Conservation (phyloP, 805 yeast genomes). For the Wickerhamiella nectarea region DNA sequence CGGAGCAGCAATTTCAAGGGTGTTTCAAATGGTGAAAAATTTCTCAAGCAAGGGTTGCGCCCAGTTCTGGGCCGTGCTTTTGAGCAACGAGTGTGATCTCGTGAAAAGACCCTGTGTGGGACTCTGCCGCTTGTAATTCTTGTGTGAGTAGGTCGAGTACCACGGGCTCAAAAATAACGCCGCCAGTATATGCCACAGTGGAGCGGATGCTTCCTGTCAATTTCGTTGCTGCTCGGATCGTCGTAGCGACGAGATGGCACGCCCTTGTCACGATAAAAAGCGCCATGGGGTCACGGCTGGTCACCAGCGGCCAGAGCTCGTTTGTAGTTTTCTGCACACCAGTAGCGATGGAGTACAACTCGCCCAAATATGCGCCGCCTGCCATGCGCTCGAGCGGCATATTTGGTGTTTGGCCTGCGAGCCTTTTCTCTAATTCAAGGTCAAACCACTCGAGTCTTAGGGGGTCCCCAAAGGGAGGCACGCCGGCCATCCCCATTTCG, state of each 20-base stretch:
- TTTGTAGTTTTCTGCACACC: background rate
- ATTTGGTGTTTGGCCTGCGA: background rate
- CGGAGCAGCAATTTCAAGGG: too few relatives aligned
- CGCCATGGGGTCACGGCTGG: conserved; percentile 2
- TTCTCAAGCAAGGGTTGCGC: conserved; percentile 12
- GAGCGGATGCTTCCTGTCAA: background rate
- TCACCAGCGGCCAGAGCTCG: background rate
- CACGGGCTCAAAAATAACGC: conserved; percentile 16
- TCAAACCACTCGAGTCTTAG: background rate
- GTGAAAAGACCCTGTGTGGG: too few relatives aligned
- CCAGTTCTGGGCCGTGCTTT: conserved; percentile 18
- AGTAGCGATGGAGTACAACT: conserved; percentile 2
- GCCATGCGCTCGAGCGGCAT: conserved; percentile 5
- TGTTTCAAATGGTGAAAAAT: too few relatives aligned
- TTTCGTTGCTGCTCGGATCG: conserved; percentile 12
- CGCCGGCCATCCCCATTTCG: conserved; percentile 7
- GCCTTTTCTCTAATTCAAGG: background rate
- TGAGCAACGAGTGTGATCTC: conserved; percentile 13
- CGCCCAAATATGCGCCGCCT: conserved; percentile 7
- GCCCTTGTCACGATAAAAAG: conserved; percentile 15
- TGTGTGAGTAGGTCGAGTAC: conserved; percentile 11
- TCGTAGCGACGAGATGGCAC: conserved; percentile 14
- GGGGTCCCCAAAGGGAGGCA: background rate
- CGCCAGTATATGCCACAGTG: conserved; percentile 18
- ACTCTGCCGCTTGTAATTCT: conserved; percentile 3